Base-by-base conservation (phyloP, 2,329 filamentous ascomycete species). In the Colletotrichum orchidophilum region DNA sequence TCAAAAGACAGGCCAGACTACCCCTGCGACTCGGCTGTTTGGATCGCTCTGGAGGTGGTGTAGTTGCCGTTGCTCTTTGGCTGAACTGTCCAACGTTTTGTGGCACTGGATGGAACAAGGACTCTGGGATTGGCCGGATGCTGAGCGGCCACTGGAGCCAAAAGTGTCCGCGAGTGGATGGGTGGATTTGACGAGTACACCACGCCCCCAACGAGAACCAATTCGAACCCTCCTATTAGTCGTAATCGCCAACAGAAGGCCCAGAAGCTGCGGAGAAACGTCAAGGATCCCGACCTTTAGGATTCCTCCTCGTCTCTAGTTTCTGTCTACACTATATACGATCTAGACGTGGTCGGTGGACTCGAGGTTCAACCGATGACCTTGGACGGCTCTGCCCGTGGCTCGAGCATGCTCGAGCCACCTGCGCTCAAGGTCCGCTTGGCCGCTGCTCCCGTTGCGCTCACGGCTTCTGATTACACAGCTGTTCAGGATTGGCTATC, bases 1-100 rank as follows among this genome's bases (percentile, higher is more conserved):
- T 53, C 42, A n/a, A 52, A 52, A 67, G 63, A 58, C 52, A 67
- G 52, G 57, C 58, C 42, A 57, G 57, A 58, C 31, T n/a, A 63
- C 68, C 63, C 57, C 64, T 71, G 68, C 58, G n/a, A 62, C 63
- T 57, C 55, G 57, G 21, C 13, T 29, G 63, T 35, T 70, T 70
- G 50, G 57, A 55, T 67, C 27, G 31, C 57, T 55, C 63, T 66
- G 35, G 63, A 33, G 49, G 65, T 42, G 50, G 50, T 67, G 39
- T 49, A 63, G 27, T 35, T 61, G 55, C 35, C 29, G 60, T 54
- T 58, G 52, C 64, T 46, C 63, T 63, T 57, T 71, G 68, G 68
- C 52, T 50, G 33, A 60, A 67, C 52, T 61, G 50, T 58, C 29
- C 26, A 46, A 39, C 57, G 31, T 57, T 67, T 60, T 52, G 27